Evolutionary conservation across 2,329 filamentous ascomycete genomes (phyloP), one percentile per base, ranked within the genome.

Genomic region (Hypoxylon sp.): DNA sequence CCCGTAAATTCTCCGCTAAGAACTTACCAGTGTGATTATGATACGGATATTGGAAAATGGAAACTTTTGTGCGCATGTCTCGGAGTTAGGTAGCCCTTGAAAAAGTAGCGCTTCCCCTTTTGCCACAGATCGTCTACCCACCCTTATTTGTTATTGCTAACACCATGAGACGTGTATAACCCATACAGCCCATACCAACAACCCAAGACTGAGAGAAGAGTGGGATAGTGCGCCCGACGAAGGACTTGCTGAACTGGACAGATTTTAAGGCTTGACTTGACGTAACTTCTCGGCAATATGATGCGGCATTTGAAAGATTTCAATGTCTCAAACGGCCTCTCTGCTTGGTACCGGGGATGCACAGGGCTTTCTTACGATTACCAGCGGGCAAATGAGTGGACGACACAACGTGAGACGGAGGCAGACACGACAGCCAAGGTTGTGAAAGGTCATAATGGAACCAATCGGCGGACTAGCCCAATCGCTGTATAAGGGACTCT

Each of bases 231-330:
- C 31, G 31, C n/a, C 24, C 29, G 54, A 50, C 50, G 33, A 59
- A 44, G 39, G 39, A 37, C 53, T 35, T 55, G 52, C 58, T 51
- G 42, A 33, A 6, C 19, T 17, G 39, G 14, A 44, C 29, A 39
- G 35, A 44, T n/a, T 35, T 44, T 44, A 44, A 19, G 39, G 6
- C 39, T 44, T 11, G 39, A 44, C 17, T 44, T 22, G 39, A 44
- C 39, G 17, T 44, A 44, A 10, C 9, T n/a, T 52, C 37, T 33
- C 63, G 63, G 59, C 51, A 67, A 31, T 51, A 42, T 22, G 47
- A 9, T 54, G 67, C 67, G 67, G 67, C 63, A 69, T 60, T 70
- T 67, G 26, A 37, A 11, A 37, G 29, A 35, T 26, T n/a, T 37
- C 19, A 9, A 58, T 48, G 13, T 44, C 29, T 29, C 29, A 42